Base-by-base conservation (phyloP, 139 green algal species). In the Ostreobium quekettii region DNA sequence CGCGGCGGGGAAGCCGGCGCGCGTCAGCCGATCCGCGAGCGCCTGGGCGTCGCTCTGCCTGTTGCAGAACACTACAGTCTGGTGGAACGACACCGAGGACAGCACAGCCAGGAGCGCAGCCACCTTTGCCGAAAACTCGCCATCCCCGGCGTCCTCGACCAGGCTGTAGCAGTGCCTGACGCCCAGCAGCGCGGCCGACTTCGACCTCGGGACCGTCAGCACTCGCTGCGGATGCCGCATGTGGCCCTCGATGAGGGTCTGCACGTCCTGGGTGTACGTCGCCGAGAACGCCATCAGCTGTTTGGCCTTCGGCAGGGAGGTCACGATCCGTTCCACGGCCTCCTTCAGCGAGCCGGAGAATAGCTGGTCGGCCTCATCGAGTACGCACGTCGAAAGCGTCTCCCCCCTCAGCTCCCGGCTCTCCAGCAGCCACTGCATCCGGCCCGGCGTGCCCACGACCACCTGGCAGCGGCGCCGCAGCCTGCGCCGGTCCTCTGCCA, bases 221-320 rank as follows among this genome's bases (percentile, higher is more conserved):
- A 66, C 30, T n/a, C 30, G 28, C 32, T 46, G 59, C 6, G 59
- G 28, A 5, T 47, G 32, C 11, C 47, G 24, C 59, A 66, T 66
- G 5, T 47, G 7, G 7, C 8, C 26, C 3, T 77, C 60, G 24
- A 87, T 81, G 48, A 98, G 89, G 46, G 79, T 60, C 31, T 78
- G 59, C 47, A 96, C 89, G 36, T 89, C 59, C 24, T 74, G 49
- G 42, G 60, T 74, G 28, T 76, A 64, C 15, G 82, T 87, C 48
- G 82, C 88, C 36, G 76, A 88, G 78, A 97, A 99, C 19, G 98
- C 82, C 77, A 99, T 80, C 15, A 93, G 98, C 81, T 99, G 94
- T 3, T 93, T 80, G 71, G 86, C 81, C 47, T 75, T 74, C n/a
- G 93, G 94, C 26, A 90, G 83, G 64, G 87, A 72, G 11, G 71